phyloP scores from a whole-genome alignment of 352 stramenopile genomes.

The Pythium grandisporangium region DNA sequence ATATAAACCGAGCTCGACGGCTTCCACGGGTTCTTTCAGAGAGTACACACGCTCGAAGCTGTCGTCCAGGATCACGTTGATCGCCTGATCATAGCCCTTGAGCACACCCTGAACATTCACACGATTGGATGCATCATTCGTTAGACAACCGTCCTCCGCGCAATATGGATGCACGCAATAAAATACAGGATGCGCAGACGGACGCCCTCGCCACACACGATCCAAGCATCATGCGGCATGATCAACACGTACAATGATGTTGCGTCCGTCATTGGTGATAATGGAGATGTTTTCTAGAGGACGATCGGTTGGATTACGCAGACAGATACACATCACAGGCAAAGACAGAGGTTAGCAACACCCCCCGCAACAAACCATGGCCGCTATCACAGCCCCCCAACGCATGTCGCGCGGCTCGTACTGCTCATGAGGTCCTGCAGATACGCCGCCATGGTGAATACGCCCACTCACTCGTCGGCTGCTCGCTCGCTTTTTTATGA shows the following conservation, averaged over 20 bases:
- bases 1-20: conserved; percentile 87
- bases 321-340: neutral
- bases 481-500: too few species aligned
- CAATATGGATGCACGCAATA: too few species aligned
- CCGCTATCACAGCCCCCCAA: neutral
- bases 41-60: conserved; percentile 93
- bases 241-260: conserved; percentile 80
- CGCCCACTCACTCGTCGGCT: too few species aligned
- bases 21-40: conserved; percentile 82
- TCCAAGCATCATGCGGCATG: neutral
- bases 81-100: conserved; percentile 90
- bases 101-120: conserved; percentile 52
- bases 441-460: conserved; percentile 77
- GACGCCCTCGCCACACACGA: too few species aligned
- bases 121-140: too few species aligned
- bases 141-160: too few species aligned
- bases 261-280: conserved; percentile 92
- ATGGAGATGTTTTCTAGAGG: conserved; percentile 84
- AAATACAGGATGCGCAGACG: too few species aligned
- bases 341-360: neutral
- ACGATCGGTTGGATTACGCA: too few species aligned
- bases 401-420: conserved; percentile 21
- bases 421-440: conserved; percentile 77
- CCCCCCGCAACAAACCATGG: neutral
- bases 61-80: conserved; percentile 91